phyloP scores from a whole-genome alignment of 768 basidiomycete genomes.

The Hericium alpestre region DNA sequence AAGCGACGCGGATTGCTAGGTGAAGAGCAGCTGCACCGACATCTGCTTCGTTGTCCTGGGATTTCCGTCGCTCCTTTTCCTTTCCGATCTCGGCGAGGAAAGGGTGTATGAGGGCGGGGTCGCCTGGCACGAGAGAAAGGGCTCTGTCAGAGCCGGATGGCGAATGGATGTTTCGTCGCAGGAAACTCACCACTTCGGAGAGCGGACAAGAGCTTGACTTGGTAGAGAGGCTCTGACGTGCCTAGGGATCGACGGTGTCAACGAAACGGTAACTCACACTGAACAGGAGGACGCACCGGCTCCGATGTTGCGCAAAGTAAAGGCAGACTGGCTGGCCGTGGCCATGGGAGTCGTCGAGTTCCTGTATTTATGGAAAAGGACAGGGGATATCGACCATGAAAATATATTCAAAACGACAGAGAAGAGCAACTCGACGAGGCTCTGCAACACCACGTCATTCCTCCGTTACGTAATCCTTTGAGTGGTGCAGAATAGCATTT shows the following conservation, averaged over 20 bases:
- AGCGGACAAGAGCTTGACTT: constrained; percentile 31
- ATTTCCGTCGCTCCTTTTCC: constrained; percentile 52
- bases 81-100: constrained; percentile 69
- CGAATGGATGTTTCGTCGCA: background rate
- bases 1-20: constrained; percentile 74
- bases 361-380: background rate
- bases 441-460: background rate
- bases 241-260: background rate
- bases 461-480: background rate
- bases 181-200: constrained; percentile 26
- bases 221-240: constrained; percentile 26
- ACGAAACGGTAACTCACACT: background rate
- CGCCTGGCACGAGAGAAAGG: constrained; percentile 33
- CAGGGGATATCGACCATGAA: background rate
- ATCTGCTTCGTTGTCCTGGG: constrained; percentile 40
- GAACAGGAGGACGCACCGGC: background rate
- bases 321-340: background rate
- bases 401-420: background rate
- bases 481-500: background rate
- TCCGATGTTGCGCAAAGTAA: background rate
- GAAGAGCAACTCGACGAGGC: background rate
- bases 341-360: background rate
- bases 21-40: constrained; percentile 69
- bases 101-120: constrained; percentile 70
- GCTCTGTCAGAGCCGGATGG: no score